Conservation (phyloP, 192 early-diverging fungal genomes). For the Mortierella hygrophila region DNA sequence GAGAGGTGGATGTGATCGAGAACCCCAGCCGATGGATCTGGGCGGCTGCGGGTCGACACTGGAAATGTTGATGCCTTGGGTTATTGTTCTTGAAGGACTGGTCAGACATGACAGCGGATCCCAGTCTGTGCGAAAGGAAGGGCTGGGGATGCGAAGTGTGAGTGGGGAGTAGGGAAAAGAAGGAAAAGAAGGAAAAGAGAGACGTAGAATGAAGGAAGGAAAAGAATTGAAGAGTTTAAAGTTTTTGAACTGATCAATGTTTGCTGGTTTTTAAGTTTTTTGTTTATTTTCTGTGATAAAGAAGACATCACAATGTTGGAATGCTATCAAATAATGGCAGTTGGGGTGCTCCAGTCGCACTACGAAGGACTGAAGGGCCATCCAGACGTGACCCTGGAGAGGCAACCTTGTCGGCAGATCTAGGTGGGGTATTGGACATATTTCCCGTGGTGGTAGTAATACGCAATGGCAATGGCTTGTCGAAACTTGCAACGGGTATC, state of each 20-base stretch:
- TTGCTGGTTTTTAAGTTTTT: neutral
- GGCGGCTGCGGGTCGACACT: neutral
- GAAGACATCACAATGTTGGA: neutral
- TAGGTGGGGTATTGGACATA: neutral
- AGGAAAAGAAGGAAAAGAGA: neutral
- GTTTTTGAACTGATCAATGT: neutral
- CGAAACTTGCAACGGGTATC: neutral
- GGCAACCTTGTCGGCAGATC: neutral
- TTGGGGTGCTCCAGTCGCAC: constrained; percentile 17
- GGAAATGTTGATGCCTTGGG: neutral
- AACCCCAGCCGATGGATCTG: neutral
- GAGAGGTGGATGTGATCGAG: neutral
- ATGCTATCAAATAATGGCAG: constrained; percentile 8
- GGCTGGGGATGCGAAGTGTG: neutral
- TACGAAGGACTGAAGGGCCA: neutral
- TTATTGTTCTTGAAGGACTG: neutral
- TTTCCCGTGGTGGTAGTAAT: constrained; percentile 2
- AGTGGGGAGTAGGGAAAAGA: neutral
- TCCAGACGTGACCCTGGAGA: neutral
- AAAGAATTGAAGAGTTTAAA: neutral
- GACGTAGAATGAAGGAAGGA: neutral
- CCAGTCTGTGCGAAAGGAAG: neutral
- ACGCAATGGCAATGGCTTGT: neutral
- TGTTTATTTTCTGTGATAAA: neutral
- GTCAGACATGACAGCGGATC: neutral